Base-by-base conservation (phyloP, 371 early-diverging fungal species). In the Apophysomyces sp. region DNA sequence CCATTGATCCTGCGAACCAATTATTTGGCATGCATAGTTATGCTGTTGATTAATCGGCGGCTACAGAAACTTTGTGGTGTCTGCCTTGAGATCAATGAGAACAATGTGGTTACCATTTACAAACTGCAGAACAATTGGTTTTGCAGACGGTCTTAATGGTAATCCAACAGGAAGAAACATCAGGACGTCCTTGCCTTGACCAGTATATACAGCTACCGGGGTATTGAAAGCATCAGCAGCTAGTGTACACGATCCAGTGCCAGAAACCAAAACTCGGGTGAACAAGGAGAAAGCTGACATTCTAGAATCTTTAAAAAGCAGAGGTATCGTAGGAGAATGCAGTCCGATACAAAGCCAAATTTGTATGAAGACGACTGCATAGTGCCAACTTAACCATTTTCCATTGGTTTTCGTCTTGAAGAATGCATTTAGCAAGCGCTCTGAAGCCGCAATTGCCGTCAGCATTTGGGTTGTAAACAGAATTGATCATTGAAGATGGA, bases 191-290 rank as follows among this genome's bases (percentile, higher is more conserved):
- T 30, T 40, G 5, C 51, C 26, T 29, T 16, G 30, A 49, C 52
- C 44, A 49, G 52, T 51, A 61, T 61, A 60, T 4, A 52, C 36
- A 6, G 52, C 60, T 21, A 60, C n/a, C 21, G 60, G 60, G 0
- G 18, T 30, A 11, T 51, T 30, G n/a, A 60, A 51, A 2, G 60
- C 31, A 5, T 60, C 60, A 37, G 60, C 60, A 30, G 60, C 52
- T 11, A 60, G 21, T 60, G 60, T 3, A 34, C 51, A 12, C 32
- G 16, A 27, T 30, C 52, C 0, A 13, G 32, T 1, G 21, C 16
- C 5, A 31, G 4, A 16, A 60, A 52, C 52, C 60, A 60, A 24
- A 44, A 44, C 21, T 44, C 44, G 4, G 44, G 44, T 18, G 44
- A 44, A 44, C 44, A 44, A 18, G 44, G 44, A 18, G 44, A 44